A percentile compares a stretch with the other conserved stretches of the same genome.
Conservation (phyloP, 257 asterid genomes). For the Catharanthus roseus region DNA sequence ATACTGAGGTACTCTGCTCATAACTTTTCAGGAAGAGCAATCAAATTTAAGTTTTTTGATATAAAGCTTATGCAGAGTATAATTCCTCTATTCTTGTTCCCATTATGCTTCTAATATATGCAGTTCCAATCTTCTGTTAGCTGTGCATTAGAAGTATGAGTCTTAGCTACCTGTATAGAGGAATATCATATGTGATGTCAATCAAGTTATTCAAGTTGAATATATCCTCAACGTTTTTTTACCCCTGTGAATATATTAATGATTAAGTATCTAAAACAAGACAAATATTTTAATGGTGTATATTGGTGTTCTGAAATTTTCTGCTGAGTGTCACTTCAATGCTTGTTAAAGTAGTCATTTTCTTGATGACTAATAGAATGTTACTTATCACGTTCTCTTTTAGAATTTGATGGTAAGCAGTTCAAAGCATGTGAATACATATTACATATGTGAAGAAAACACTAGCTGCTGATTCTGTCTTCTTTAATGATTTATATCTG, state of each 20-base stretch:
- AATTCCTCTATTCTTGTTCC: background rate
- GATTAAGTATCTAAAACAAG: background rate
- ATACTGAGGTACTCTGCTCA: slow-evolving; percentile 55
- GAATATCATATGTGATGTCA: background rate
- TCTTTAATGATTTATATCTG: background rate
- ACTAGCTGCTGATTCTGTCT: background rate
- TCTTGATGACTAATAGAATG: background rate
- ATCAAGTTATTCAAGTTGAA: background rate
- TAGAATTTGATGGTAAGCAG: background rate
- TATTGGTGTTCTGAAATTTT: background rate
- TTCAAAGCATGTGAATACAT: background rate
- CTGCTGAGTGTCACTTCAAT: background rate
- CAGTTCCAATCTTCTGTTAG: background rate
- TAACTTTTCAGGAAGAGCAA: background rate
- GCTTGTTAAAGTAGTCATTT: background rate
- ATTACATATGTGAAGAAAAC: background rate
- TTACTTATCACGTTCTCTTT: background rate
- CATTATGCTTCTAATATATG: background rate
- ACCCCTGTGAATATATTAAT: background rate
- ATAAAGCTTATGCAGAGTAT: background rate
- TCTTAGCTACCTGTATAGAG: background rate
- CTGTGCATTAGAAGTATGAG: background rate
- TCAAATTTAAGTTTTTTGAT: background rate
- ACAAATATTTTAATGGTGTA: background rate
- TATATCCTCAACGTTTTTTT: background rate